Evolutionary conservation across 331 rosid genomes (phyloP).

Genomic region (Pyrus hybrid): DNA sequence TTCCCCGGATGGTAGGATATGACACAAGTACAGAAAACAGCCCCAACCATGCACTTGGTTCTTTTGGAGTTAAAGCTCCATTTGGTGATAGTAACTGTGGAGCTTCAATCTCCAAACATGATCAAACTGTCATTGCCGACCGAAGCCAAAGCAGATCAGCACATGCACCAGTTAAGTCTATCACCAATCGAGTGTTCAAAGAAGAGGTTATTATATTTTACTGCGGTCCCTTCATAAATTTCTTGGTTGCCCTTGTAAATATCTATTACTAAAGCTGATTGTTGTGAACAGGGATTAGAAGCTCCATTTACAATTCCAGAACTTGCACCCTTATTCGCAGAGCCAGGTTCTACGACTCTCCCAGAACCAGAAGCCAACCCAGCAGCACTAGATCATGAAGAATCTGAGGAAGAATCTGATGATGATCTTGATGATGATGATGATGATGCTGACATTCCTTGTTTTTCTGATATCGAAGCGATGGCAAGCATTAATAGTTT

Average conservation of each 20-base stretch:
- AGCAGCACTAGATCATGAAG: conserved; percentile 24
- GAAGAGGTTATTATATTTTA: conserved; percentile 45
- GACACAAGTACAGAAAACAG: conserved; percentile 14
- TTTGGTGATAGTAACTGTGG: conserved; percentile 24
- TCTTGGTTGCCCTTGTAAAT: conserved; percentile 1
- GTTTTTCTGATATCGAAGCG: conserved; percentile 58
- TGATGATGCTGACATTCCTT: conserved; percentile 33
- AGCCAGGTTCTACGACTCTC: conserved; percentile 12
- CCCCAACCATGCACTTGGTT: conserved; percentile 23
- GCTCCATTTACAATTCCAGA: conserved; percentile 26
- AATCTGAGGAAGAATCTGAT: conserved; percentile 22
- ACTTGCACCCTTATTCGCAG: conserved; percentile 19
- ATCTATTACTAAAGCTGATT: conserved; percentile 21
- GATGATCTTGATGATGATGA: neutral
- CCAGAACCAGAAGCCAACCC: conserved; percentile 36
- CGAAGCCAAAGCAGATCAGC: conserved; percentile 30
- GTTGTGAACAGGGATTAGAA: conserved; percentile 40
- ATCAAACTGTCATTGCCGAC: conserved; percentile 9
- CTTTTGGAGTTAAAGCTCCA: conserved; percentile 25
- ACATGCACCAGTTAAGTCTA: conserved; percentile 26
- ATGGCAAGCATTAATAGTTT: conserved; percentile 39
- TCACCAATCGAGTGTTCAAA: conserved; percentile 24
- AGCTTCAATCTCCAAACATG: conserved; percentile 33
- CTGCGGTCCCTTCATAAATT: conserved; percentile 8
- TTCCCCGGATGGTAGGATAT: conserved; percentile 20